Base-by-base conservation (phyloP, 2,329 filamentous ascomycete genomes). In the Talaromyces sp. region DNA sequence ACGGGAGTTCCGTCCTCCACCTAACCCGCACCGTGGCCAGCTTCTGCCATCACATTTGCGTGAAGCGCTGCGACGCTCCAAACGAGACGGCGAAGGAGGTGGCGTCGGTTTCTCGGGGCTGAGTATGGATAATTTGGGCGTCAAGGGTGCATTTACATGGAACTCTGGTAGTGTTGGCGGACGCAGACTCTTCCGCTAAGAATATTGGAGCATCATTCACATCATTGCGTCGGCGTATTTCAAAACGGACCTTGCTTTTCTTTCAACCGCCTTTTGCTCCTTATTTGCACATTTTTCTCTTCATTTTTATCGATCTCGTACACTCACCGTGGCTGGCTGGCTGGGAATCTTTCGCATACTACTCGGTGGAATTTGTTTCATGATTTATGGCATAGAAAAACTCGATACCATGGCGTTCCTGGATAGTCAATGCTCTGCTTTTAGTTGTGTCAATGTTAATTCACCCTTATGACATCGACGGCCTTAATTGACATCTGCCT, bases 31-130 rank as follows among this genome's bases (percentile, higher is more conserved):
- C 56, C 73, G 73, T 11, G 76, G 75, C 3, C 77, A 77, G 40
- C 67, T 80, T 27, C 65, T 80, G 11, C 78, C 78, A 3, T 69
- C 77, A 39, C 78, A 80, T 62, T 60, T 80, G n/a, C 72, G 78
- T 37, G 78, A 80, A 58, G 78, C 78, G 3, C 58, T 79, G 19
- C 70, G 78, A 46, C 71, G 78, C 44, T 77, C 77, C 53, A 79
- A 77, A 61, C 73, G 74, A n/a, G 74, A 77, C 55, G 71, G 75
- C 4, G 78, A 80, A 57, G 75, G 77, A 30, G 77, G 74, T 6
- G 75, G 75, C 14, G 77, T 77, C 3, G 78, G 78, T 2, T 76
- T 78, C 54, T 73, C 74, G 1, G 77, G 77, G 5, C 56, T 77
- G 55, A 80, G 78, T 64, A 67, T 77, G 64, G 73, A 72, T 24